These are phyloP conservation scores for Phytophthora hybrid DNA, from an alignment of 352 stramenopile genomes.

Conservation along the genomic window DNA sequence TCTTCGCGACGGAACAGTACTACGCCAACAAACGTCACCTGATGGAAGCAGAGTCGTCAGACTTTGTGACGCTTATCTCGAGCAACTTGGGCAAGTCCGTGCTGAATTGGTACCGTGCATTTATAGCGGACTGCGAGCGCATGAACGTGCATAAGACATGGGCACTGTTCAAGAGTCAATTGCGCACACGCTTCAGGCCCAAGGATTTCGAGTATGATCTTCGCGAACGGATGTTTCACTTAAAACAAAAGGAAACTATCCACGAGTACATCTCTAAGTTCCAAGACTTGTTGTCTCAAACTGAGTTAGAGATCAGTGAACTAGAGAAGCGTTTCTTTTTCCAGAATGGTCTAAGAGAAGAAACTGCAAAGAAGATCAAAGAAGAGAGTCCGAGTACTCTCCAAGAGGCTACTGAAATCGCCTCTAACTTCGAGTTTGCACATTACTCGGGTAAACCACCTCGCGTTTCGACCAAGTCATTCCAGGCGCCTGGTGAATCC, in stretches of 20 bases:
- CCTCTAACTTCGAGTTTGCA: constrained; percentile 29
- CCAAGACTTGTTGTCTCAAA: too few relatives aligned
- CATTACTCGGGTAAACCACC: constrained; percentile 20
- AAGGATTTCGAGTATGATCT: too few relatives aligned
- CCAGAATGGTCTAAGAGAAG: constrained; percentile 23
- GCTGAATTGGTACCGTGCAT: constrained; percentile 23
- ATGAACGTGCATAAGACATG: not conserved
- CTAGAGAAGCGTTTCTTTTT: constrained; percentile 34
- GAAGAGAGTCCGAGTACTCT: too few relatives aligned
- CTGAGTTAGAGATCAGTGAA: constrained; percentile 8
- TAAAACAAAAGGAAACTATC: too few relatives aligned
- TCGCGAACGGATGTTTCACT: too few relatives aligned
- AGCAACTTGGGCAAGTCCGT: constrained; percentile 7
- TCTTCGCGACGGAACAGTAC: constrained; percentile 7
- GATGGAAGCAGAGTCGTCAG: constrained; percentile 19
- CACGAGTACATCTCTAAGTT: too few relatives aligned
- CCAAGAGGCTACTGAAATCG: too few relatives aligned
- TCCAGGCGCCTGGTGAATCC: not conserved
- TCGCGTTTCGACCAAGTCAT: too few relatives aligned
- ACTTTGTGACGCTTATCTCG: constrained; percentile 12
- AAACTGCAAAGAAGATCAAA: constrained; percentile 19
- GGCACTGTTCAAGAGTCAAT: too few relatives aligned
- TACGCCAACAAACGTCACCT: constrained; percentile 10
- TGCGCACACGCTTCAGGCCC: too few relatives aligned
- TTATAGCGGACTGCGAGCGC: constrained; percentile 14